Conservation (phyloP, 176 grass and related monocot genomes). For the Neostapfia colusana region DNA sequence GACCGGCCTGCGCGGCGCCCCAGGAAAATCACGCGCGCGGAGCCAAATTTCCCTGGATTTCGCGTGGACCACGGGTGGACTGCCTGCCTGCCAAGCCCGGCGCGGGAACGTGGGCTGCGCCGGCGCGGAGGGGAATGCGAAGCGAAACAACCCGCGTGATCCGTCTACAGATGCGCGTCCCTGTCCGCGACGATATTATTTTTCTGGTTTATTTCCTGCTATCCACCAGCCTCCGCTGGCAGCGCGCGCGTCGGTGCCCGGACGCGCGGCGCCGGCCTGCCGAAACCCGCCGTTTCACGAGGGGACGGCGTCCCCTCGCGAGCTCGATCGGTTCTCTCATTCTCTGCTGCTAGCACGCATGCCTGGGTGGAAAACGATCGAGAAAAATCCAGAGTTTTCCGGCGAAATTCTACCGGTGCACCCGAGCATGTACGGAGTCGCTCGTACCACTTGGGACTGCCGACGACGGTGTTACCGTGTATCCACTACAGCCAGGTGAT, state of each 20-base stretch:
- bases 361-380: background rate
- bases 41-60: background rate
- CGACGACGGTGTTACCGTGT: background rate
- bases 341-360: background rate
- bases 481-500: background rate
- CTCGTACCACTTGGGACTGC: background rate
- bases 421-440: background rate
- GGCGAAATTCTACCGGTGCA: background rate
- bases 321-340: background rate
- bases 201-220: background rate
- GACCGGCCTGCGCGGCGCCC: slow-evolving; percentile 19
- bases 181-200: slow-evolving; percentile 1
- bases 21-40: slow-evolving; percentile 33
- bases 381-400: background rate
- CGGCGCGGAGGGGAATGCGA: background rate
- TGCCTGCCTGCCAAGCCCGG: background rate
- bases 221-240: background rate
- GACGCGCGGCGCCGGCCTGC: background rate
- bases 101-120: slow-evolving; percentile 45
- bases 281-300: slow-evolving; percentile 6
- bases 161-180: background rate
- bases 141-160: background rate
- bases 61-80: slow-evolving; percentile 33
- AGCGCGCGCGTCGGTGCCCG: background rate
- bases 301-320: slow-evolving; percentile 14